Conservation (phyloP, 352 stramenopile species). For the Pythium vanterpoolii region DNA sequence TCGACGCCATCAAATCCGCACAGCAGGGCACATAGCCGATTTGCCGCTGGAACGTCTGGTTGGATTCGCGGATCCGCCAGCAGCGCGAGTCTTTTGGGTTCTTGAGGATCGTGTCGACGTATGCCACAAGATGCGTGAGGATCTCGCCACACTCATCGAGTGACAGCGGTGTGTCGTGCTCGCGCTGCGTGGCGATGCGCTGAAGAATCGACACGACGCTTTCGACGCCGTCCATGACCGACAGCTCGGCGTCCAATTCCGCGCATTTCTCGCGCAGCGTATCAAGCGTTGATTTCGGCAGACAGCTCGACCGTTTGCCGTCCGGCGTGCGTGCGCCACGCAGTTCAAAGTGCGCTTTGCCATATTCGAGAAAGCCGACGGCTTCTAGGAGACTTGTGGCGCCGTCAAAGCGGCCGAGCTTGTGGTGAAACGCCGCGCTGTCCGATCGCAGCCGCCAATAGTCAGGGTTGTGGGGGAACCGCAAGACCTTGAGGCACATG, state of each 20-base stretch:
- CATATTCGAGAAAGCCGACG: conserved; percentile 53
- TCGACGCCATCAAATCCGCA: conserved; percentile 54
- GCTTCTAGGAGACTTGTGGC: conserved; percentile 52
- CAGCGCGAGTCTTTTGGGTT: conserved; percentile 66
- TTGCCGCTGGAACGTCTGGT: conserved; percentile 55
- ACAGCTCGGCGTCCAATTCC: conserved; percentile 50
- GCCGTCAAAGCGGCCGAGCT: conserved; percentile 61
- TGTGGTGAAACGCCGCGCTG: conserved; percentile 51
- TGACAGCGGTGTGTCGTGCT: conserved; percentile 26
- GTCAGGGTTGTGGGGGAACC: conserved; percentile 67
- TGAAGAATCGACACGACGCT: conserved; percentile 55
- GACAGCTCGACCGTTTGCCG: conserved; percentile 40
- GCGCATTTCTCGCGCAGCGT: conserved; percentile 44
- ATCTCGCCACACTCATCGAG: conserved; percentile 44
- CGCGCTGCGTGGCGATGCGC: conserved; percentile 32
- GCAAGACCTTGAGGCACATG: conserved; percentile 63
- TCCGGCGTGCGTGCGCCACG: conserved; percentile 33
- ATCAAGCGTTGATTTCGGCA: conserved; percentile 42
- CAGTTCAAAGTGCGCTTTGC: conserved; percentile 55
- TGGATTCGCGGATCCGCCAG: conserved; percentile 63
- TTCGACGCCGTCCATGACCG: conserved; percentile 61
- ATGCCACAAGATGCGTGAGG: conserved; percentile 33
- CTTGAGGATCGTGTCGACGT: conserved; percentile 63
- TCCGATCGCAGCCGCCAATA: conserved; percentile 68
- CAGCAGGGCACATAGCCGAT: conserved; percentile 51